Base-by-base conservation (phyloP, 2,329 filamentous ascomycete species). In the Trichoderma lentiforme region DNA sequence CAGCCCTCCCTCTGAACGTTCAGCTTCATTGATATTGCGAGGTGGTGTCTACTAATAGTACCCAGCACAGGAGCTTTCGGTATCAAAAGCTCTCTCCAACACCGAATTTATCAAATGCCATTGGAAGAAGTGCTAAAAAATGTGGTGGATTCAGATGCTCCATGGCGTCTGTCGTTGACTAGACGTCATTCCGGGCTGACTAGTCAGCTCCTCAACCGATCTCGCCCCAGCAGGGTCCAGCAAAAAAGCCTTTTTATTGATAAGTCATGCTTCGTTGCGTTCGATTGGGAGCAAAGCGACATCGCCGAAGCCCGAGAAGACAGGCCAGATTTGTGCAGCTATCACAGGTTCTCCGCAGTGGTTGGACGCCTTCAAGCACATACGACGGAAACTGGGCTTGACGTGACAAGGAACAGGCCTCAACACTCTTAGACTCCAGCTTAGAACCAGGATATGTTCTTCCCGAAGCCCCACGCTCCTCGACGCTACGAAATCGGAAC, bases 401-500 rank as follows among this genome's bases (percentile, higher is more conserved):
- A 70, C 58, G 34, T 30, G 57, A 70, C 67, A 63, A 56, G 67
- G 58, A 62, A 36, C 58, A 63, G 67, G 67, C 58, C n/a, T 63
- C 57, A 30, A 53, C 14, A 2, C 61, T 56, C 36, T 61, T 34
- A 60, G 51, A 71, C 60, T 64, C 39, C 39, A 39, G 43, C 30
- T 57, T 6, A 28, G 18, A 56, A 32, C 62, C 70, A 61, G 61
- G 43, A 70, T 64, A 30, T 60, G 53, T 39, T 36, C 70, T 57
- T 71, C 70, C 58, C 30, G 30, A 70, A 53, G 43, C 43, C 69
- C 69, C 69, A 71, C 69, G 70, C 70, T 14, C 30, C 24, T 61
- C 14, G 57, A 56, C 70, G 63, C 71, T 58, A 70, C 71, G 34
- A 64, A 58, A 53, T 67, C 67, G 70, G 71, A 72, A 69, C 53